Evolutionary conservation across 2,329 filamentous ascomycete genomes (phyloP), one percentile per base, ranked within the genome.

Genomic region (Diaporthe sp.): DNA sequence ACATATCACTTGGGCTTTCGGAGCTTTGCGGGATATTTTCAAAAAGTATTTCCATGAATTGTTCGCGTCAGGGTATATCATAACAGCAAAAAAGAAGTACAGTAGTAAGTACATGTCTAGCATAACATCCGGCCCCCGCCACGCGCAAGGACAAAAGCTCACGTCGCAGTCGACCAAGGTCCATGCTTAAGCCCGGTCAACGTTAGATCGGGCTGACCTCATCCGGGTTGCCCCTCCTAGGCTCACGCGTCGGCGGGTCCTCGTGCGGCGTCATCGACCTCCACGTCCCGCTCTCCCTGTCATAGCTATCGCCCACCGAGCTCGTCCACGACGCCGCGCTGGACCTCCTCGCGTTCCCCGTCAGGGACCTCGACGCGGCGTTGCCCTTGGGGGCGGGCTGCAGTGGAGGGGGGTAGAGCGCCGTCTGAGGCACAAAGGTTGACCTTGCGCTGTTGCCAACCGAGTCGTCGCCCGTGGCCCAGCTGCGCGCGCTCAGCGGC

Each of bases 211-310:
- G 73, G n/a, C 65, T 74, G 31, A 63, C 73, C 22, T 37, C 39
- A n/a, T 13, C 65, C 34, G 58, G 47, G 57, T 67, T 47, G 3
- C 68, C 68, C 60, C 68, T 61, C 60, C 53, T 51, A 4, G 58
- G 65, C 53, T 71, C 73, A 20, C 25, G 51, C 1, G 42, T 51
- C 55, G 73, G 65, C 4, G 65, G 73, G n/a, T 74, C 65, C 37
- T 75, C 44, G 25, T 71, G 73, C 17, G 73, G 73, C n/a, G 65
- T 75, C 44, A 74, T 47, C 8, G 55, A 55, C 44, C 20, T 63
- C 65, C 73, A 61, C 39, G 73, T 63, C 25, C 31, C 65, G 22
- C 51, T 58, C 53, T 51, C 65, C 31, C 58, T 53, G n/a, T 63
- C 73, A 13, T 53, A 70, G 15, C 65, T 12, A 49, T 51, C 65